Evolutionary conservation across 768 basidiomycete genomes (phyloP).

Genomic region (Panellus pusillus): DNA sequence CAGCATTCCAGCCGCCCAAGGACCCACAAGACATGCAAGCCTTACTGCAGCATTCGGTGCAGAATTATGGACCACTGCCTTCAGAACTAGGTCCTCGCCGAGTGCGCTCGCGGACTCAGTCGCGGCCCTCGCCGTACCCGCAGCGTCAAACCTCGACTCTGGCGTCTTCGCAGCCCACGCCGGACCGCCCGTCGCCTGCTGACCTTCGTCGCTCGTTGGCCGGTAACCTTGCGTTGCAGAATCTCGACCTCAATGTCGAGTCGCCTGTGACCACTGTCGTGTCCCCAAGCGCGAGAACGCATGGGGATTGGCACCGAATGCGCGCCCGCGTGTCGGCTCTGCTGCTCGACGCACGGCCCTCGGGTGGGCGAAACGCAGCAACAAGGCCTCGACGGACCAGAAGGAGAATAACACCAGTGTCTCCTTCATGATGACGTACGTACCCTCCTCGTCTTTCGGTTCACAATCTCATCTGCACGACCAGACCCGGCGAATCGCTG

Average conservation of each 20-base stretch:
- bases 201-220: slow-evolving; percentile 22
- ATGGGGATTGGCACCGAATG: slow-evolving; percentile 33
- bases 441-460: slow-evolving; percentile 19
- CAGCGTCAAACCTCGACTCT: slow-evolving; percentile 41
- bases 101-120: slow-evolving; percentile 64
- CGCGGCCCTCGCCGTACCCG: slow-evolving; percentile 75
- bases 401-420: slow-evolving; percentile 47
- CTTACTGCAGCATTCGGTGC: slow-evolving; percentile 67
- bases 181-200: slow-evolving; percentile 28
- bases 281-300: slow-evolving; percentile 42
- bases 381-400: slow-evolving; percentile 50
- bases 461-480: neutral
- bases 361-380: slow-evolving; percentile 66
- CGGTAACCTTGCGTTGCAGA: slow-evolving; percentile 36
- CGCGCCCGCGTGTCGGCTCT: slow-evolving; percentile 55
- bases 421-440: slow-evolving; percentile 58
- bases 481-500: slow-evolving; percentile 47
- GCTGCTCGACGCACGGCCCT: slow-evolving; percentile 55
- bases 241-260: slow-evolving; percentile 44
- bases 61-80: slow-evolving; percentile 72
- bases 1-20: slow-evolving; percentile 71
- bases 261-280: slow-evolving; percentile 36
- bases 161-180: slow-evolving; percentile 36
- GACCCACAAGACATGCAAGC: slow-evolving; percentile 70
- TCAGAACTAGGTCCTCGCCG: slow-evolving; percentile 66